Conservation (phyloP, 2,329 filamentous ascomycete genomes). For the Ophiobolus disseminans region DNA sequence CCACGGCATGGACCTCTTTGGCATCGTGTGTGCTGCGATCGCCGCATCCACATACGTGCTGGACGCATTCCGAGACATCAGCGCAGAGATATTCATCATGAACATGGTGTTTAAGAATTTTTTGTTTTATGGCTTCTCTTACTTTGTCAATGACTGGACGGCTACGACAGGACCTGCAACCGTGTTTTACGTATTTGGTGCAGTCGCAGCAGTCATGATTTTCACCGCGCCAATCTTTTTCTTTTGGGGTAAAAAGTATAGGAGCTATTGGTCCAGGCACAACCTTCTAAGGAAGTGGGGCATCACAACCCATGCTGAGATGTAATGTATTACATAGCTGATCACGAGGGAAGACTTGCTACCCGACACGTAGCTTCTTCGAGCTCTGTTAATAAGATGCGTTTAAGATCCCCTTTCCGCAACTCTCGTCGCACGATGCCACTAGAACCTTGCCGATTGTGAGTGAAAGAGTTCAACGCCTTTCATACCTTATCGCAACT, state of each 20-base stretch:
- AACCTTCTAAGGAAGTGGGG: slow-evolving; percentile 44
- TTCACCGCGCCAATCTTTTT: slow-evolving; percentile 41
- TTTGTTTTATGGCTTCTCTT: slow-evolving; percentile 53
- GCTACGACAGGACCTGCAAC: slow-evolving; percentile 40
- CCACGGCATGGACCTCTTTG: slow-evolving; percentile 45
- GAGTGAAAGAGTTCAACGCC: too few relatives aligned
- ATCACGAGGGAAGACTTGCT: too few relatives aligned
- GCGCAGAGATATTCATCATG: slow-evolving; percentile 53
- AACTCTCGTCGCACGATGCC: too few relatives aligned
- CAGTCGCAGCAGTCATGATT: slow-evolving; percentile 29
- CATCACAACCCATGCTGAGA: slow-evolving; percentile 42
- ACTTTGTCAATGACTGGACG: slow-evolving; percentile 55
- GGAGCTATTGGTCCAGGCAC: slow-evolving; percentile 44
- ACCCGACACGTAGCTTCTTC: too few relatives aligned
- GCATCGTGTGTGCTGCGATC: slow-evolving; percentile 42
- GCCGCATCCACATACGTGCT: slow-evolving; percentile 47
- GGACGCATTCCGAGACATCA: slow-evolving; percentile 52
- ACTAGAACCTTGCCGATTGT: too few relatives aligned
- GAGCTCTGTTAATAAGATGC: too few relatives aligned
- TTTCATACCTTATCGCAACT: too few relatives aligned
- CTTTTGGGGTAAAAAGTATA: slow-evolving; percentile 45
- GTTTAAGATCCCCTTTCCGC: too few relatives aligned
- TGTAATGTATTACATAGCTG: slow-evolving; percentile 20
- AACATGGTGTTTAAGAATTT: slow-evolving; percentile 56
- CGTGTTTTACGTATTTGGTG: slow-evolving; percentile 51